Percentiles rank a stretch among this genome's conserved stretches.
phyloP scores from a whole-genome alignment of 495 filamentous ascomycete species.

The Penicillium diatomitis region DNA sequence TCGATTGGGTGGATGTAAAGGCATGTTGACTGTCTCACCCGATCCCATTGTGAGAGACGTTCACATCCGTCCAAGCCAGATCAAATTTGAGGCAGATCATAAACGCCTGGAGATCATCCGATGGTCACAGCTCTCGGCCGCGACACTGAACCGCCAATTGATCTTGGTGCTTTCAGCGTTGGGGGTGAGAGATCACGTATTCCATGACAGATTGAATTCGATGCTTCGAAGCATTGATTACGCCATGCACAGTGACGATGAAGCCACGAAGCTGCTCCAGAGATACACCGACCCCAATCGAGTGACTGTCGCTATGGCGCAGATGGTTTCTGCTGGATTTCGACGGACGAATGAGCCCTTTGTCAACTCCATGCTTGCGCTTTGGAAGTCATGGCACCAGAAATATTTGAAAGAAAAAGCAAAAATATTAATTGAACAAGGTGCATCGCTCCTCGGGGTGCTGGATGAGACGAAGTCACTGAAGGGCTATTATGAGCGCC shows the following conservation, averaged over 20 bases:
- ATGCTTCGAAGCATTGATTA: constrained; percentile 56
- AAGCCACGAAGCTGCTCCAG: constrained; percentile 57
- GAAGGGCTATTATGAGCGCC: constrained; percentile 39
- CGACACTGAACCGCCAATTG: constrained; percentile 80
- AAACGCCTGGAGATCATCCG: constrained; percentile 77
- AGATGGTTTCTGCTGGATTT: constrained; percentile 74
- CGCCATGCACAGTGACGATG: constrained; percentile 54
- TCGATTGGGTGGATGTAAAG: constrained; percentile 85
- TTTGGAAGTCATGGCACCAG: constrained; percentile 78
- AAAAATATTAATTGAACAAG: constrained; percentile 67
- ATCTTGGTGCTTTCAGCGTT: constrained; percentile 75
- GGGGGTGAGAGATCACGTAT: constrained; percentile 59
- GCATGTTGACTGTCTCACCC: constrained; percentile 66
- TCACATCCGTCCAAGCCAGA: constrained; percentile 70
- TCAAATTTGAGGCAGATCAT: constrained; percentile 71
- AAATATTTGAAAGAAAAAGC: constrained; percentile 90
- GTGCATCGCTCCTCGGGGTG: constrained; percentile 83
- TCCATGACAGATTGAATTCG: constrained; percentile 52
- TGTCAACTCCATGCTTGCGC: constrained; percentile 56
- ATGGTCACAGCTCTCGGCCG: constrained; percentile 61
- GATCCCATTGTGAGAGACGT: constrained; percentile 52
- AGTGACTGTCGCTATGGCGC: constrained; percentile 60
- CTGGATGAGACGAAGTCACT: constrained; percentile 75
- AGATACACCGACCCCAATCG: constrained; percentile 81
- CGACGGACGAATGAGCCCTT: constrained; percentile 72